Base-by-base conservation (phyloP, 192 early-diverging fungal genomes). In the Gaertneriomyces semiglobifer region DNA sequence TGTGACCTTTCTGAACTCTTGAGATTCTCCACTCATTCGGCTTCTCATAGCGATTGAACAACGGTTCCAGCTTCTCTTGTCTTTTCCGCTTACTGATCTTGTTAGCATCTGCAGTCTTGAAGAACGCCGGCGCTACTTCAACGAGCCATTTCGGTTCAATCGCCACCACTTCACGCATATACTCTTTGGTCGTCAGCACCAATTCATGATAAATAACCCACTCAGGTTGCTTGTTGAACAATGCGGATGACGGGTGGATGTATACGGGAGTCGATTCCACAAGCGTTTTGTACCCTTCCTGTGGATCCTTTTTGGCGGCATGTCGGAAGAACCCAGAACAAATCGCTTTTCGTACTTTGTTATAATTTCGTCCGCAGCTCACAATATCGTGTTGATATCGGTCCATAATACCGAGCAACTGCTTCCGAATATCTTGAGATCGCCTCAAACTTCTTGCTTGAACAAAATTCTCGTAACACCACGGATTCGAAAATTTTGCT, bases 101-200 rank as follows among this genome's bases (percentile, higher is more conserved):
- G 79, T 94, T 96, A 0, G 90, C 88, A 74, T 99, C 97, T 41
- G 92, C 91, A 54, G 89, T 84, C 76, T 91, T 90, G 79, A 96
- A 99, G 79, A 96, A 98, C n/a, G 88, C 95, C 20, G 97, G 97
- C 12, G 94, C 96, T n/a, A 92, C 92, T 68, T 94, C 93, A n/a
- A 89, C 87, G 18, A 94, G 77, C 93, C 93, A 94, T 70, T 92
- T 91, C 8, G 93, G 91, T 64, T 94, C 93, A 66, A 94, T 89
- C 1, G 90, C 86, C 16, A 92, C 83, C 5, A 91, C 88, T 75
- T 93, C 92, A 20, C 92, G 78, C 92, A 94, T 93, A 58, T 94
- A 94, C 74, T 94, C 93, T 65, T 93, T 93, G 1, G 89, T 91
- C 19, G 93, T 94, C 70, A 94, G 78, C 20, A 93, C 90, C 51